A percentile compares a stretch with the other conserved stretches of the same genome.
phyloP scores from a whole-genome alignment of 1,284 basidiomycete genomes.

The Ganoderma lucidum region DNA sequence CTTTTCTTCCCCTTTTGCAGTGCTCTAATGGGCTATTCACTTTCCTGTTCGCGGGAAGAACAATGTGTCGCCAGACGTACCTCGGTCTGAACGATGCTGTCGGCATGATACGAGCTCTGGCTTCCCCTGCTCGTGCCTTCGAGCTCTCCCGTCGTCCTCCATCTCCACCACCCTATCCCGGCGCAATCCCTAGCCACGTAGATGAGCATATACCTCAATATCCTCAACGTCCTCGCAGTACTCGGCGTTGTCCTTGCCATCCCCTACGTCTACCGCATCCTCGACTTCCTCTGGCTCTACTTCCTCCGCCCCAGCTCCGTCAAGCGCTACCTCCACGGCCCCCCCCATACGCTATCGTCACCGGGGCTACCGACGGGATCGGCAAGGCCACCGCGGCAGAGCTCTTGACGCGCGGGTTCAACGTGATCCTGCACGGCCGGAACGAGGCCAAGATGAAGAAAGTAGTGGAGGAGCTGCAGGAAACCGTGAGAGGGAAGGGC shows the following conservation, averaged over 20 bases:
- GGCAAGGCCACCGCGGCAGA: slow-evolving; percentile 38
- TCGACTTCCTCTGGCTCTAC: slow-evolving; percentile 38
- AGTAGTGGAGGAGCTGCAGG: slow-evolving; percentile 14
- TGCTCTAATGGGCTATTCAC: too few relatives aligned
- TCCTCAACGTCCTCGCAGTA: slow-evolving; percentile 17
- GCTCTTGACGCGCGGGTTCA: slow-evolving; percentile 31
- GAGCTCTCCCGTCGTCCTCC: too few relatives aligned
- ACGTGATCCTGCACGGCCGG: slow-evolving; percentile 33
- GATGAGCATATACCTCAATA: too few relatives aligned
- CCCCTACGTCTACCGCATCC: slow-evolving; percentile 31
- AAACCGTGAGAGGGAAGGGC: slow-evolving; percentile 18
- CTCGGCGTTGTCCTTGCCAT: slow-evolving; percentile 27
- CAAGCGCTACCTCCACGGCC: slow-evolving; percentile 35
- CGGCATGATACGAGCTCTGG: too few relatives aligned
- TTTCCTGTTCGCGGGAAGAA: too few relatives aligned
- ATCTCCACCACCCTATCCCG: too few relatives aligned
- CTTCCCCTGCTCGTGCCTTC: too few relatives aligned
- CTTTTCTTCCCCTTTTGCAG: too few relatives aligned
- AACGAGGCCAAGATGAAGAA: slow-evolving; percentile 39
- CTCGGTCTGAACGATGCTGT: too few relatives aligned
- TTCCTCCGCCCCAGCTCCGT: slow-evolving; percentile 29
- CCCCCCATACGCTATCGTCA: slow-evolving; percentile 40
- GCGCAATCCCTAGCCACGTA: too few relatives aligned
- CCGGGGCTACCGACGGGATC: slow-evolving; percentile 43
- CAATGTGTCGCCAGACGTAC: too few relatives aligned